Percentiles rank a stretch among this genome's conserved stretches.
phyloP scores from a whole-genome alignment of 2,329 filamentous ascomycete species.

The Salinomyces thailandicus region DNA sequence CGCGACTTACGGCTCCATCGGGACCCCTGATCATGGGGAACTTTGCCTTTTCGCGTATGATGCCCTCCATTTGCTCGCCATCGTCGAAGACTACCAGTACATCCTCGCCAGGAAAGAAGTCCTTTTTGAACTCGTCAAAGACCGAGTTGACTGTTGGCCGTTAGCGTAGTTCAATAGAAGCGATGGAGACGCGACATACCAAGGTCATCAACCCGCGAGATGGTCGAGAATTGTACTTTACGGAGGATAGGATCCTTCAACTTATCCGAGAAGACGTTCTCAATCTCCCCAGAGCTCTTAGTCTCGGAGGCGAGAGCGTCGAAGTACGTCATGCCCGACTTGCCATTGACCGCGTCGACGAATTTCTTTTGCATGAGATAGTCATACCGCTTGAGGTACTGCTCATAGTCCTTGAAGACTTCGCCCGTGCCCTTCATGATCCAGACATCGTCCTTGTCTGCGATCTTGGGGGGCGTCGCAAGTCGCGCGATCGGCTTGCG shows the following conservation, averaged over 20 bases:
- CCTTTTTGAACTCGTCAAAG: slow-evolving; percentile 61
- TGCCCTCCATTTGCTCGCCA: slow-evolving; percentile 51
- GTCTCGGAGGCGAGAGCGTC: slow-evolving; percentile 55
- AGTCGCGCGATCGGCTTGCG: slow-evolving; percentile 85
- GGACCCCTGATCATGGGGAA: slow-evolving; percentile 50
- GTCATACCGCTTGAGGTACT: slow-evolving; percentile 64
- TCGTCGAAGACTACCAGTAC: slow-evolving; percentile 63
- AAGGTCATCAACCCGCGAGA: slow-evolving; percentile 77
- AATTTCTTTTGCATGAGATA: slow-evolving; percentile 60
- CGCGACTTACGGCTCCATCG: slow-evolving; percentile 45
- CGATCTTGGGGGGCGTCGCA: slow-evolving; percentile 58
- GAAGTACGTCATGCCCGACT: slow-evolving; percentile 83
- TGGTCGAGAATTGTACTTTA: slow-evolving; percentile 81
- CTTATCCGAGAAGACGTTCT: slow-evolving; percentile 81
- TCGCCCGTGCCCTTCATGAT: slow-evolving; percentile 83
- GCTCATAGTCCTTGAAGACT: slow-evolving; percentile 79
- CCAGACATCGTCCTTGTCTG: slow-evolving; percentile 88
- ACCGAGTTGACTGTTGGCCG: slow-evolving; percentile 40
- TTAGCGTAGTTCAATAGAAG: slow-evolving; percentile 7
- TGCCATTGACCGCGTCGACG: slow-evolving; percentile 91
- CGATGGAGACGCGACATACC: slow-evolving; percentile 35
- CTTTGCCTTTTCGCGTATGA: slow-evolving; percentile 75
- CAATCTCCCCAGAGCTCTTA: slow-evolving; percentile 72
- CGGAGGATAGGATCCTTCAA: slow-evolving; percentile 84
- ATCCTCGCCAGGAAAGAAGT: slow-evolving; percentile 82